Conservation (phyloP, 2,329 filamentous ascomycete genomes). For the Thermochaetoides dissita region DNA sequence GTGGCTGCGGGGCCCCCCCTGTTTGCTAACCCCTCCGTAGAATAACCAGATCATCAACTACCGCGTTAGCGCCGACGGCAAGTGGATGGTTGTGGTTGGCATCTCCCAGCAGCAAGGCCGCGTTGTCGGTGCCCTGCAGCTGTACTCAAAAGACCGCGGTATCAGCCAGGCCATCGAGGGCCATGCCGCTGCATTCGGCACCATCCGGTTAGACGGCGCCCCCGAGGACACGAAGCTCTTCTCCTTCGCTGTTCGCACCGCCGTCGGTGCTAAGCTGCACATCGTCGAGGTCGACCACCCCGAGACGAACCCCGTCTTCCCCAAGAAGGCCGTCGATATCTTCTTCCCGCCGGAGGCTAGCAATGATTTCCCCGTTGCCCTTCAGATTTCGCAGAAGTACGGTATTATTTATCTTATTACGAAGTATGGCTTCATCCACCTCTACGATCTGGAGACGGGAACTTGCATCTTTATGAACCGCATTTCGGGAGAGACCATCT, state of each 20-base stretch:
- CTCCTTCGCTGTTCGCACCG: slow-evolving; percentile 85
- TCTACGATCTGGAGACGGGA: slow-evolving; percentile 93
- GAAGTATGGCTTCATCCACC: slow-evolving; percentile 97
- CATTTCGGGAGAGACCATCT: slow-evolving; percentile 98
- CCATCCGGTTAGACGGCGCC: slow-evolving; percentile 74
- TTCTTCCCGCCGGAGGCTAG: slow-evolving; percentile 93
- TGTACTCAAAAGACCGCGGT: slow-evolving; percentile 89
- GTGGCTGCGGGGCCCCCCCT: too few species aligned
- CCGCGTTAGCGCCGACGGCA: slow-evolving; percentile 84
- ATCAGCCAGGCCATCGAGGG: slow-evolving; percentile 98
- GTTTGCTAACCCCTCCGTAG: slow-evolving; percentile 28
- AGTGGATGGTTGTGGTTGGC: slow-evolving; percentile 96
- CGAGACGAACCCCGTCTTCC: slow-evolving; percentile 73
- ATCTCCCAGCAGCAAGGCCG: slow-evolving; percentile 88
- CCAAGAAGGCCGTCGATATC: slow-evolving; percentile 93
- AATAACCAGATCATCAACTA: slow-evolving; percentile 99
- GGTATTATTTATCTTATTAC: slow-evolving; percentile 94
- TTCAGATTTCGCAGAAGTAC: slow-evolving; percentile 94
- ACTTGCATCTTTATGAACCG: slow-evolving; percentile 99
- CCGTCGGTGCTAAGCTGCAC: slow-evolving; percentile 85
- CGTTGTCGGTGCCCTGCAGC: slow-evolving; percentile 90
- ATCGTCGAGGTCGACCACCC: slow-evolving; percentile 95
- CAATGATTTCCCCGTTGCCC: slow-evolving; percentile 94
- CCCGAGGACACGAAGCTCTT: slow-evolving; percentile 88
- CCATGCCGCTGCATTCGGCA: slow-evolving; percentile 89